Percentiles rank a stretch among this genome's conserved stretches.
These are phyloP conservation scores for Malassezia japonica DNA, from an alignment of 1,284 basidiomycete species.

Conservation along the genomic window DNA sequence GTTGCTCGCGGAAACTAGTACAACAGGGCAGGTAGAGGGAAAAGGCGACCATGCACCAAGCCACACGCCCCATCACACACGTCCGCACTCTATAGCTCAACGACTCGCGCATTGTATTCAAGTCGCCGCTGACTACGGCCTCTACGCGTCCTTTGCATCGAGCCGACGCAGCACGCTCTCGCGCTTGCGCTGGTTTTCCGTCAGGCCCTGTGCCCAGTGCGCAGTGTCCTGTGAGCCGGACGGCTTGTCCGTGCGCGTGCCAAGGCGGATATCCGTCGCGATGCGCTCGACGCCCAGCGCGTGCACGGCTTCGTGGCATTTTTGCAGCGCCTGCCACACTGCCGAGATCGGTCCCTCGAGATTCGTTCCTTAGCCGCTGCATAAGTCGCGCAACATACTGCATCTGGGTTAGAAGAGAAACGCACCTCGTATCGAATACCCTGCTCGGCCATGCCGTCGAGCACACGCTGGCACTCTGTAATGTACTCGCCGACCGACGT, in stretches of 20 bases:
- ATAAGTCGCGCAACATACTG: slow-evolving; percentile 1
- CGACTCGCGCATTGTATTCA: too few species aligned
- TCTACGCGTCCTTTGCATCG: background rate
- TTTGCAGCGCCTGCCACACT: slow-evolving; percentile 37
- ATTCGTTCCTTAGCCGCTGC: slow-evolving; percentile 46
- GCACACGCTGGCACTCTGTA: slow-evolving; percentile 42
- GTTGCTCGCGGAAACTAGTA: too few species aligned
- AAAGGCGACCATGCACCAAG: too few species aligned
- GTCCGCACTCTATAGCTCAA: too few species aligned
- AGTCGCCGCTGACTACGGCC: too few species aligned
- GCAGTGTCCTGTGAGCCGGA: slow-evolving; percentile 14
- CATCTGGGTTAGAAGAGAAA: background rate
- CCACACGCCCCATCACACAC: too few species aligned
- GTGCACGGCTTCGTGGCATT: slow-evolving; percentile 44
- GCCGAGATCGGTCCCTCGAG: slow-evolving; percentile 38
- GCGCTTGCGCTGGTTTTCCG: slow-evolving; percentile 43
- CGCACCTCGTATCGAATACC: slow-evolving; percentile 42
- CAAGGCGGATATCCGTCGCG: slow-evolving; percentile 46
- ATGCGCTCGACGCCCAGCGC: slow-evolving; percentile 42
- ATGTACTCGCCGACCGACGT: slow-evolving; percentile 45
- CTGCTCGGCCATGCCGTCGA: slow-evolving; percentile 30
- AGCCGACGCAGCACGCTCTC: slow-evolving; percentile 38
- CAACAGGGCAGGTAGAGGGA: too few species aligned
- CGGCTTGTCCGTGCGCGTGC: slow-evolving; percentile 40
- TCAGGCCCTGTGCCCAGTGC: slow-evolving; percentile 22